Base-by-base conservation (phyloP, 352 stramenopile genomes). In the Aphanomyces astaci region DNA sequence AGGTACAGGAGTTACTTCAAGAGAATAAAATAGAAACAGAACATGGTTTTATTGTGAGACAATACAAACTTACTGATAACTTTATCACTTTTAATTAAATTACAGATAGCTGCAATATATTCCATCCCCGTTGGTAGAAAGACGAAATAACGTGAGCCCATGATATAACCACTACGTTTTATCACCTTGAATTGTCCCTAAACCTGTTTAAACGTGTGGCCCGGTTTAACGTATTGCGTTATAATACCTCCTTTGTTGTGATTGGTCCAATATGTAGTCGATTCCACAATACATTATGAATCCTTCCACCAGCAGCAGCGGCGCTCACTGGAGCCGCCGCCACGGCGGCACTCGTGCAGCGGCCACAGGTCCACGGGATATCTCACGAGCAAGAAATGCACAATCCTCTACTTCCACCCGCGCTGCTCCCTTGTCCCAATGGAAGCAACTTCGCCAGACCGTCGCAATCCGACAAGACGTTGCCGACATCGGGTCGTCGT, bases 401-500 rank as follows among this genome's bases (percentile, higher is more conserved):
- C 31, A 32, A 1, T 49, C 30, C 40, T n/a, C 24, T 15, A 54
- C 33, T n/a, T 54, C 40, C 30, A 66, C 36, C 36, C 17, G 15
- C 10, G 59, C 59, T 10, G 33, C 32, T 17, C 30, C 59, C 17
- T 25, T n/a, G 22, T 89, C 84, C 24, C 75, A 76, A 54, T 91
- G 84, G 84, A 86, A 79, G 39, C 78, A 88, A 43, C 75, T 91
- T 72, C 77, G 84, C 1, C 78, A 90, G 53, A 83, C 77, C 3
- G 75, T 91, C 78, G 75, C 63, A 72, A 84, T 54, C 79, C 83
- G 66, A 77, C 80, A 59, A 59, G 24, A 19, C 30, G 30, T 15
- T 1, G 84, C 78, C 7, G 48, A 86, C 24, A 79, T 85, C 2
- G 27, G 36, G 13, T 25, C 52, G 27, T 39, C 19, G 36, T 28